Base-by-base conservation (phyloP, 305 asterid species). In the Salvia sclarea region DNA sequence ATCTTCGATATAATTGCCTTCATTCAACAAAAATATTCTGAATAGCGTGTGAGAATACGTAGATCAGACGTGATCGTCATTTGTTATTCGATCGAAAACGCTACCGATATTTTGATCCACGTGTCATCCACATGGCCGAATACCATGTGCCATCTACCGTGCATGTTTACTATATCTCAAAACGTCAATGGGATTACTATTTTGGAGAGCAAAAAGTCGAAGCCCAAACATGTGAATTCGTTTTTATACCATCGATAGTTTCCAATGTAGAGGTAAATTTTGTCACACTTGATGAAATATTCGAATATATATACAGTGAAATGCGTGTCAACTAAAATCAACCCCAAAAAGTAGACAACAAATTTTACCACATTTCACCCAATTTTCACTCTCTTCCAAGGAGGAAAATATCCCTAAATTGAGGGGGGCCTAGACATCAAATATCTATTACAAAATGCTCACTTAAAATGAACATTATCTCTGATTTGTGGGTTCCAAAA, bases 401-500 rank as follows among this genome's bases (percentile, higher is more conserved):
- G 18, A 21, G 25, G 2, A 54, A 61, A 38, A 56, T 31, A 31
- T 52, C 57, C 25, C 37, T 16, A 59, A 28, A n/a, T 9, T 61
- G 57, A 16, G 48, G 81, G 80, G 48, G 8, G 79, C 73, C 61
- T 10, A 54, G 31, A 14, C 45, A 24, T 24, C 8, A 57, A 69
- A 64, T 25, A 37, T 71, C 45, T 52, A 60, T 14, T 11, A 57
- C 25, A 56, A 33, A 21, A 6, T 20, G 40, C 52, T 25, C 35
- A 50, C 13, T 43, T 31, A 7, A 69, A 40, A 43, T 44, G 22
- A 61, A 50, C 10, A 37, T 37, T 37, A 37, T 61, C 66, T 1
- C 30, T 41, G 56, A 43, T 64, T 28, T 40, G 64, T 38, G 72
- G 74, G 75, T 53, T 45, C 66, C 56, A 45, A 75, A 64, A 74